Conservation (phyloP, 805 yeast species). For the Teunomyces lycoperdinae region DNA sequence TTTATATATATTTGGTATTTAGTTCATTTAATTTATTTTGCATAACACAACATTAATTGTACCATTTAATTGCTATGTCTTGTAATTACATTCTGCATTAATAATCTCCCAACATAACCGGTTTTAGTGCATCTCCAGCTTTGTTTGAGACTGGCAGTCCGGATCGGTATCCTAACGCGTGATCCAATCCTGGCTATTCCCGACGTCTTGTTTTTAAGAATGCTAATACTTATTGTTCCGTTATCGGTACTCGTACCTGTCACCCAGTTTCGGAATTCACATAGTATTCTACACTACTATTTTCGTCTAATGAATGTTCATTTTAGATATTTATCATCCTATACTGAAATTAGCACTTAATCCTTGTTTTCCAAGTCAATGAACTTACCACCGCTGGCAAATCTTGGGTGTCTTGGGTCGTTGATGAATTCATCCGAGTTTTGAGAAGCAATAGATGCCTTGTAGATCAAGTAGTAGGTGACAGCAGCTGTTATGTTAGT, state of each 20-base stretch:
- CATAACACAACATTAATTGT: neutral
- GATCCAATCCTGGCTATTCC: too few species aligned
- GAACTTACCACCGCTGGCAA: conserved; percentile 49
- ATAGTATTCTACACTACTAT: neutral
- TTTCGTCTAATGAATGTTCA: conserved; percentile 2
- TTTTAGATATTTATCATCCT: conserved; percentile 2
- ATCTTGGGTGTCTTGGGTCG: conserved; percentile 96
- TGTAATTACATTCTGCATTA: too few species aligned
- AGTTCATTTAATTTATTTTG: neutral
- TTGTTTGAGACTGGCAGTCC: too few species aligned
- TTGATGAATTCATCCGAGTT: conserved; percentile 80
- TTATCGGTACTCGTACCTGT: neutral
- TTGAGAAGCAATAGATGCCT: conserved; percentile 65
- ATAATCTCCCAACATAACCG: too few species aligned
- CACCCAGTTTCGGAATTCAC: neutral
- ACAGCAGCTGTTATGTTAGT: conserved; percentile 45
- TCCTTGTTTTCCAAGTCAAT: conserved; percentile 28
- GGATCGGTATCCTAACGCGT: too few species aligned
- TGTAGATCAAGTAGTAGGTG: conserved; percentile 68
- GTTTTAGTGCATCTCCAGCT: too few species aligned
- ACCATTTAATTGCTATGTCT: neutral
- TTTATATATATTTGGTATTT: neutral
- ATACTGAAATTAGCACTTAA: neutral
- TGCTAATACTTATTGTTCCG: too few species aligned
- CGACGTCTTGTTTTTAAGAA: too few species aligned